Evolutionary conservation across 345 rosid genomes (phyloP).

Genomic region (Viola odorata): DNA sequence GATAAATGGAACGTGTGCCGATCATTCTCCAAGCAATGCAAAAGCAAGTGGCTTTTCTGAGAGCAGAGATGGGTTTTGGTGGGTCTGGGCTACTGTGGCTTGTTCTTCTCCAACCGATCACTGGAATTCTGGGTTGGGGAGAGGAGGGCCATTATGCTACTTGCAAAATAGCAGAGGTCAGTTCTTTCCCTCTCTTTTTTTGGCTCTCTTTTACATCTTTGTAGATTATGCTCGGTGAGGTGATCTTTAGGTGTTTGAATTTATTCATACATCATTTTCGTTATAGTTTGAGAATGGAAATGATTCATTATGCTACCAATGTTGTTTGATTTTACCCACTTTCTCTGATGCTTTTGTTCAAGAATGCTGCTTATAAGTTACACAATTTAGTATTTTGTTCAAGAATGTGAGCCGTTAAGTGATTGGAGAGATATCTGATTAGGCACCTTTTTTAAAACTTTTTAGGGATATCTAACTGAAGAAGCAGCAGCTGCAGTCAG

Average conservation of each 20-base stretch:
- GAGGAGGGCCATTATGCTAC: conserved; percentile 67
- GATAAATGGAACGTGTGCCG: no score
- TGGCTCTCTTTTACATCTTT: no score
- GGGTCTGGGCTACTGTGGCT: conserved; percentile 33
- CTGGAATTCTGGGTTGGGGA: conserved; percentile 72
- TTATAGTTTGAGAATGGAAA: background rate
- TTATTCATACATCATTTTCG: background rate
- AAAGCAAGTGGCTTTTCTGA: background rate
- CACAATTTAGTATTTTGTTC: no score
- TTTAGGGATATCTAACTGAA: conserved; percentile 13
- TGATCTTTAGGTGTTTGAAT: background rate
- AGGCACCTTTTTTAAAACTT: background rate
- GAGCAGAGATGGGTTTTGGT: conserved; percentile 30
- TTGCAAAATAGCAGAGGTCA: conserved; percentile 89
- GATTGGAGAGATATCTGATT: background rate
- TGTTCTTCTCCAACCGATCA: conserved; percentile 43
- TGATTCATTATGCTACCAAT: background rate
- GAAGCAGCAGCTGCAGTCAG: conserved; percentile 63
- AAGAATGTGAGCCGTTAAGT: background rate
- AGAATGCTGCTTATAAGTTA: background rate
- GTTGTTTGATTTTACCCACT: background rate
- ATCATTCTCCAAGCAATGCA: background rate
- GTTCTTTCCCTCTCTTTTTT: background rate
- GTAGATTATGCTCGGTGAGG: background rate
- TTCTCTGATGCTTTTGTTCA: background rate